Base-by-base conservation (phyloP, 169 alveolate genomes). In the Plasmodium coatneyi region DNA sequence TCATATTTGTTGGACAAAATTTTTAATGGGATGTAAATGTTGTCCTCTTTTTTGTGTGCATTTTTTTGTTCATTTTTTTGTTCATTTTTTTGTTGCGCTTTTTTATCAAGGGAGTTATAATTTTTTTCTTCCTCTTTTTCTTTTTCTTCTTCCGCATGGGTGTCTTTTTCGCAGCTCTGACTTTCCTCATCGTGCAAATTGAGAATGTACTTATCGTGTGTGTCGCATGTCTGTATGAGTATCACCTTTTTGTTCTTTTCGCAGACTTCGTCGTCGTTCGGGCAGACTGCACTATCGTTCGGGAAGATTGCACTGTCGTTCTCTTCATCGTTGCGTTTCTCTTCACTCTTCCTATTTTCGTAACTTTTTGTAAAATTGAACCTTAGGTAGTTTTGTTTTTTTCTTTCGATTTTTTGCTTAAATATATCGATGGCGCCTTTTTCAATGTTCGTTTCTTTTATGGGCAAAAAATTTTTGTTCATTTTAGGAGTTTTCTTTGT, bases 151-250 rank as follows among this genome's bases (percentile, higher is more conserved):
- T 86, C 71, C 14, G 3, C 25, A 19, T 86, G 39, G 7, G 36
- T 52, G 16, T 86, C 84, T 32, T 49, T 66, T 30, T 74, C 70
- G 70, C 66, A 39, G 34, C 28, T 71, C 6, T 84, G 19, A 66
- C 66, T 54, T 52, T 86, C 93, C 66, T 86, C 93, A 30, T 86
- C 93, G n/a, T 86, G 25, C 41, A 86, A 76, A 52, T 86, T 86
- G 60, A 86, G 80, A 76, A 86, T 56, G 49, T 86, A 86, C 49
- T 86, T 86, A 22, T 86, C 86, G 71, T 86, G 43, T 1, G 87
- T 86, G 66, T 86, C 86, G 70, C 78, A 86, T 74, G 93, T 76
- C 28, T 86, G 80, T 74, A 86, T 76, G 49, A 56, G 66, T 76
- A 86, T 56, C 14, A 86, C 25, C 79, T 86, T 86, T 86, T 39